Percentiles rank a stretch among this genome's conserved stretches.
Conservation (phyloP, 176 grass and related monocot species). For the Ampelocalamus luodianensis region DNA sequence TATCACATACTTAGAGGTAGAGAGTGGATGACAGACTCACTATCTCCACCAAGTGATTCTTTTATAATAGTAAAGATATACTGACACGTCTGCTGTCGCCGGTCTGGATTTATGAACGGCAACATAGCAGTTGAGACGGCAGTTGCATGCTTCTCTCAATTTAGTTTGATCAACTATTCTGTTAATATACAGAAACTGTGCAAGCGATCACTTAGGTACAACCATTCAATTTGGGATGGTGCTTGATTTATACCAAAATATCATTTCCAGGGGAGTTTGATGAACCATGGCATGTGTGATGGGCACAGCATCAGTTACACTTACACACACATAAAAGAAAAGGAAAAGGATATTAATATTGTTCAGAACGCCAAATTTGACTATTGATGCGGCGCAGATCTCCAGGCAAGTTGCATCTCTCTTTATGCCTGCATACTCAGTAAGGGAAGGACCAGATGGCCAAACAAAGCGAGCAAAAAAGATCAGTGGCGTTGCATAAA, state of each 20-base stretch:
- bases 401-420: constrained; percentile 33
- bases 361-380: constrained; percentile 43
- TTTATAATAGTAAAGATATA: no score
- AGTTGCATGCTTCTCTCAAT: background rate
- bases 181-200: background rate
- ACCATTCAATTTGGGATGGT: background rate
- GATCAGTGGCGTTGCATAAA: constrained; percentile 32
- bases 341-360: background rate
- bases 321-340: background rate
- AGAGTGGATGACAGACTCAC: no score
- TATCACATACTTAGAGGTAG: no score
- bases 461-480: constrained; percentile 53
- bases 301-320: background rate
- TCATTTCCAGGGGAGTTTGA: background rate
- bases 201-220: background rate
- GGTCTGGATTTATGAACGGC: constrained; percentile 19
- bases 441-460: constrained; percentile 36
- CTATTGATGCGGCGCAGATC: constrained; percentile 45
- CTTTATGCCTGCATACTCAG: background rate
- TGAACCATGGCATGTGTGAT: constrained; percentile 1
- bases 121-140: constrained; percentile 24
- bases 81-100: background rate
- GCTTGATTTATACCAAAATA: background rate
- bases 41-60: no score
- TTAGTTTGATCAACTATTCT: background rate